Evolutionary conservation across 2,329 filamentous ascomycete species (phyloP).

Genomic region (Diaporthe nobilis): DNA sequence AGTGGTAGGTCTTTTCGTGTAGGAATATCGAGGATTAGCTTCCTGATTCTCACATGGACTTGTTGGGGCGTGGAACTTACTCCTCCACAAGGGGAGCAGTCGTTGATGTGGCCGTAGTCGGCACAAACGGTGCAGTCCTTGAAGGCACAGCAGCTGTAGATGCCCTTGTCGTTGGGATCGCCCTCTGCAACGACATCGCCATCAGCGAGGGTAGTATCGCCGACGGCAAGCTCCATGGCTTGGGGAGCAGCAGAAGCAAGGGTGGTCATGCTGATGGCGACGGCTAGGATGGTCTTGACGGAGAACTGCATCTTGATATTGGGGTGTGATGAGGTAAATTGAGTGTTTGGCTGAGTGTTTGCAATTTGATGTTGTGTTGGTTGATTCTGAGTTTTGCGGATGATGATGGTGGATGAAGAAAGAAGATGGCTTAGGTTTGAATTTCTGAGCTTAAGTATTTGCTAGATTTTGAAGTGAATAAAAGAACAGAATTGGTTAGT

Average conservation of each 20-base stretch:
- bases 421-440: too few species aligned
- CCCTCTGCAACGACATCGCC: too few species aligned
- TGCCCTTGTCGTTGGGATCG: background rate
- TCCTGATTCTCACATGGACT: too few species aligned
- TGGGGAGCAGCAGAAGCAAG: background rate
- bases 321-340: background rate
- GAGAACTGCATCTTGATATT: constrained; percentile 7
- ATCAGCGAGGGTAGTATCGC: too few species aligned
- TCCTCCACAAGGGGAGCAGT: too few species aligned
- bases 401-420: background rate
- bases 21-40: background rate
- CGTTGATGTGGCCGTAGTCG: background rate
- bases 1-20: background rate
- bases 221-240: too few species aligned
- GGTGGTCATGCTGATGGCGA: constrained; percentile 7
- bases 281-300: background rate
- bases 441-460: background rate
- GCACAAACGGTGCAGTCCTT: background rate
- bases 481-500: background rate
- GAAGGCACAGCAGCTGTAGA: background rate
- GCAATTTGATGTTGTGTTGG: background rate
- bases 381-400: background rate
- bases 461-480: background rate
- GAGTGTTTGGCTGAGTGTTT: background rate
- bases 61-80: background rate